These are phyloP conservation scores for Polychaeton citri DNA, from an alignment of 2,329 filamentous ascomycete species.

Conservation along the genomic window DNA sequence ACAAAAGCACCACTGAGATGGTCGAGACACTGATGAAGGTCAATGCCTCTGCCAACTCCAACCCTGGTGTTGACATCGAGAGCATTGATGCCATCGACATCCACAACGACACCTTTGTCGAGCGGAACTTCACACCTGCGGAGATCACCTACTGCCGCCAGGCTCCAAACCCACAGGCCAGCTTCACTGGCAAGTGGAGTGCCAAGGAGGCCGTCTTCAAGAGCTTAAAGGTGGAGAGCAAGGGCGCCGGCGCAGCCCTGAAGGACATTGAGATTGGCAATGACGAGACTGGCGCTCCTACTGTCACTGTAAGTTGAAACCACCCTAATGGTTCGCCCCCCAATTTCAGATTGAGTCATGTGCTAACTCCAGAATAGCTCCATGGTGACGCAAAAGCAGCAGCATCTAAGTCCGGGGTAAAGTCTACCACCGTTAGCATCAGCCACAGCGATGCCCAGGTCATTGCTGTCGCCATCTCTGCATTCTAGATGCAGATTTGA, in stretches of 20 bases:
- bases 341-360: too few species aligned
- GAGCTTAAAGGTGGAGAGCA: constrained; percentile 73
- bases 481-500: constrained; percentile 10
- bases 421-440: constrained; percentile 82
- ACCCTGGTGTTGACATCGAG: constrained; percentile 90
- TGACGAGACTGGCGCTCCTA: constrained; percentile 68
- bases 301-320: constrained; percentile 58
- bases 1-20: constrained; percentile 58
- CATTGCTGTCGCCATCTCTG: constrained; percentile 63
- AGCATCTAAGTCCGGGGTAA: constrained; percentile 76
- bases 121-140: constrained; percentile 79
- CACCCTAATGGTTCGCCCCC: too few species aligned
- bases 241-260: constrained; percentile 77
- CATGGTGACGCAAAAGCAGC: constrained; percentile 72
- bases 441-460: constrained; percentile 92
- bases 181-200: constrained; percentile 90
- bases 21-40: constrained; percentile 63
- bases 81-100: constrained; percentile 78
- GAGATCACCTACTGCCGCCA: constrained; percentile 81
- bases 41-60: constrained; percentile 45
- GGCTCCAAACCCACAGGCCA: constrained; percentile 68
- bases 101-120: constrained; percentile 82
- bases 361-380: constrained; percentile 44
- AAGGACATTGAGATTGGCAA: constrained; percentile 89
- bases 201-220: constrained; percentile 99